Evolutionary conservation across 768 basidiomycete genomes (phyloP).

Genomic region (Hortiboletus flavorubellus): DNA sequence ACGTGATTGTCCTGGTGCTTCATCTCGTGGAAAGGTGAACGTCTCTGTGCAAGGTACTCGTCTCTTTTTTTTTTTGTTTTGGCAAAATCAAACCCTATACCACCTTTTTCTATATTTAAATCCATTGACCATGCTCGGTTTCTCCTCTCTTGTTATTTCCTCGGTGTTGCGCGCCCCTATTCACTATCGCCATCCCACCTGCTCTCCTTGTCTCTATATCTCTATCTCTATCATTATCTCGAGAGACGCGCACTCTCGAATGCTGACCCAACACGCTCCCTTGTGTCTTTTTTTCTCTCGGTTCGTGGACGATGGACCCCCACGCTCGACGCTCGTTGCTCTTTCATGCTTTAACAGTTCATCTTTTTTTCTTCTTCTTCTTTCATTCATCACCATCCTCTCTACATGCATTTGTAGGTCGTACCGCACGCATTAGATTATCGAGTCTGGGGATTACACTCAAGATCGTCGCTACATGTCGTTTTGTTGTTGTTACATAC

Average conservation of each 20-base stretch:
- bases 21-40: slow-evolving; percentile 2
- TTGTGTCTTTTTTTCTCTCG: background rate
- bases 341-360: too few relatives aligned
- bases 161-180: background rate
- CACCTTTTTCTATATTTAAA: slow-evolving; percentile 6
- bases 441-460: background rate
- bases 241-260: background rate
- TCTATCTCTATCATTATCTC: slow-evolving; percentile 6
- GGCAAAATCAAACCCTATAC: slow-evolving; percentile 17
- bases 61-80: slow-evolving; percentile 4
- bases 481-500: slow-evolving; percentile 10
- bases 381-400: background rate
- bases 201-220: background rate
- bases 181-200: background rate
- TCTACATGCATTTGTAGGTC: slow-evolving; percentile 12
- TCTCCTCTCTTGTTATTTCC: background rate
- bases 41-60: background rate
- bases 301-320: slow-evolving; percentile 5
- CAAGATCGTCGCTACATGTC: background rate
- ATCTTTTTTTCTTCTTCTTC: too few relatives aligned
- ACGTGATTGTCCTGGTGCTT: slow-evolving; percentile 11
- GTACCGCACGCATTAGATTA: slow-evolving; percentile 10
- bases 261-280: slow-evolving; percentile 9
- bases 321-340: slow-evolving; percentile 10
- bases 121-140: slow-evolving; percentile 4